Evolutionary conservation across 116 monocot genomes (phyloP).

Genomic region (Posidonia oceanica): DNA sequence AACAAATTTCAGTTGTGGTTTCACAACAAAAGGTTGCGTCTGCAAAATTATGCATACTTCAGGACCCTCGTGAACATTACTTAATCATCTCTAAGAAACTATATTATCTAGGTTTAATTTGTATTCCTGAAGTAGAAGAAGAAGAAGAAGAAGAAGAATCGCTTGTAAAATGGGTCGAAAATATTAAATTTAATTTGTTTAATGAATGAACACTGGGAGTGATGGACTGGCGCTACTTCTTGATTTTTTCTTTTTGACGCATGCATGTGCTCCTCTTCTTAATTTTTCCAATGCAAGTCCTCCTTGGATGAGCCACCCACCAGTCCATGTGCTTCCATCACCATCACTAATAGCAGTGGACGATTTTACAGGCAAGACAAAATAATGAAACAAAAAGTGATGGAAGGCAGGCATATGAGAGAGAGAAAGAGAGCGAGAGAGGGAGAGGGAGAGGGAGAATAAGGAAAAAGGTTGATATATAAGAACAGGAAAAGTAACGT

Average conservation of each 20-base stretch:
- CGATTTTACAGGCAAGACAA: constrained; percentile 17
- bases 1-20: too few species aligned
- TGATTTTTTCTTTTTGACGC: constrained; percentile 8
- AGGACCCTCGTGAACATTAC: too few species aligned
- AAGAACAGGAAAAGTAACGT: background rate
- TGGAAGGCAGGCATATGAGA: background rate
- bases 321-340: constrained; percentile 25
- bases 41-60: too few species aligned
- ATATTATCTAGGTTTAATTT: too few species aligned
- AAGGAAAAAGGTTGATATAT: background rate
- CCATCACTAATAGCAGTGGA: constrained; percentile 16
- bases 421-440: constrained; percentile 6
- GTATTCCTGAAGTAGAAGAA: too few species aligned
- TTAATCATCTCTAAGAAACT: too few species aligned
- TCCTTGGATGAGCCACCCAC: constrained; percentile 8
- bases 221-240: background rate
- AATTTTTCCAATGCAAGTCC: background rate
- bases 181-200: too few species aligned
- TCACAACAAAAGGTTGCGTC: too few species aligned
- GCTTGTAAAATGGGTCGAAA: background rate
- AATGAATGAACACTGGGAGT: background rate
- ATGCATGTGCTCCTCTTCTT: background rate
- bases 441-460: background rate
- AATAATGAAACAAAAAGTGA: constrained; percentile 19
- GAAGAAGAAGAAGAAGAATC: too few species aligned